Evolutionary conservation across 768 basidiomycete genomes (phyloP).

Genomic region (Tylopilus rubrobrunneus): DNA sequence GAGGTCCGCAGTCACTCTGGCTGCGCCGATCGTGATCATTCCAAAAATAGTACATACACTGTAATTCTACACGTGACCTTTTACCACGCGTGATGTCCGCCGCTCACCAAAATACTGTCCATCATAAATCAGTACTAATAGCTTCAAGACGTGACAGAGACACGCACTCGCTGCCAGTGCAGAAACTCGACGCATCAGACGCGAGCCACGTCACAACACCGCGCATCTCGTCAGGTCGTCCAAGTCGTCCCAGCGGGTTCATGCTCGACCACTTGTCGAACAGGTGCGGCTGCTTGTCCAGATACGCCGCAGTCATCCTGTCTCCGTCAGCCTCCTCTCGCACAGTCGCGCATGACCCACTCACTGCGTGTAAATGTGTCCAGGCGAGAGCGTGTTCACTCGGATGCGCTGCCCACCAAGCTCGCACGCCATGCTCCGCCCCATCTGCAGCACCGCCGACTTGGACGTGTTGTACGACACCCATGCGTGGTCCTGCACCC

Average conservation of each 20-base stretch:
- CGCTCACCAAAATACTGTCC: slow-evolving; percentile 29
- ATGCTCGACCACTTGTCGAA: slow-evolving; percentile 61
- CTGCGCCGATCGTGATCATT: slow-evolving; percentile 34
- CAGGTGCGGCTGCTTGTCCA: slow-evolving; percentile 62
- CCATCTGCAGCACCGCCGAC: slow-evolving; percentile 76
- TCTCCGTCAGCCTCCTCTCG: not conserved
- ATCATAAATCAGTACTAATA: not conserved
- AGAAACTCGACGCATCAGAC: slow-evolving; percentile 72
- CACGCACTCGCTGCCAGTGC: slow-evolving; percentile 79
- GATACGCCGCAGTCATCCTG: slow-evolving; percentile 73
- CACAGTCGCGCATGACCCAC: slow-evolving; percentile 26
- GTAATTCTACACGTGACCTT: slow-evolving; percentile 16
- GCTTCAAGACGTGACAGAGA: too few species aligned
- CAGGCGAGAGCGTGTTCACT: slow-evolving; percentile 74
- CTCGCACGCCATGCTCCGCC: slow-evolving; percentile 78
- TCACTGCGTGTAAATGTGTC: slow-evolving; percentile 70
- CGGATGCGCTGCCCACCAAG: slow-evolving; percentile 62
- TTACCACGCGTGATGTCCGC: slow-evolving; percentile 32
- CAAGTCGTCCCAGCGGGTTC: slow-evolving; percentile 71
- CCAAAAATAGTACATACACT: slow-evolving; percentile 20
- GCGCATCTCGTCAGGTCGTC: slow-evolving; percentile 67
- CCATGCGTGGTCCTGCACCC: slow-evolving; percentile 63
- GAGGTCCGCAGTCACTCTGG: slow-evolving; percentile 27
- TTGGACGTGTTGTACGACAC: slow-evolving; percentile 77
- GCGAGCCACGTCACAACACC: slow-evolving; percentile 72